Base-by-base conservation (phyloP, 1,284 basidiomycete species). In the Ceratobasidium sp. region DNA sequence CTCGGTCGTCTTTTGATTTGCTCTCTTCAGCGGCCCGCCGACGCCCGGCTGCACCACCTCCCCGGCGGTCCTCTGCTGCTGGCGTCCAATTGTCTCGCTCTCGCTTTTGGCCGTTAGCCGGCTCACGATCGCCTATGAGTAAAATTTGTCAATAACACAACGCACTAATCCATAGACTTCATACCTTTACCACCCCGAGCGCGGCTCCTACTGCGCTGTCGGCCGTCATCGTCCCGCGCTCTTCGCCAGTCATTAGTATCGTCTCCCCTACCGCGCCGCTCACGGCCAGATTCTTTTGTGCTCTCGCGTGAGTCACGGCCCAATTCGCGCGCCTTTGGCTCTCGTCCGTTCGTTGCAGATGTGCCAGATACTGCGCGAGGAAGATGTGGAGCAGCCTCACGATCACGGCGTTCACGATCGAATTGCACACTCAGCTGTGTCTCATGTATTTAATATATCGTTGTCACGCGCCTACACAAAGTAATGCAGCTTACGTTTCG, bases 21-120 rank as follows among this genome's bases (percentile, higher is more conserved):
- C 74, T 62, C 5, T 65, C 34, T 9, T 75, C 70, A 21, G 32
- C 53, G 28, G 53, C 73, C 86, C 85, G 72, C 87, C 88, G 73
- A 83, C 83, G 48, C 87, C 86, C 76, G 84, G 86, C 23, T 79
- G 81, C 65, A 89, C 89, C 36, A 90, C 89, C 45, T 67, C 79
- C 77, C 16, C 81, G 84, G 52, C 79, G 73, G 73, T 87, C 86
- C 74, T 85, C 84, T 58, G 92, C 91, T 88, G 87, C 59, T 30
- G 58, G 3, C 3, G 21, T 39, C 84, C 88, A 76, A 82, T 78
- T 78, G 55, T 82, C 81, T 75, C 79, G 79, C 28, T 73, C 76
- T 14, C 80, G 78, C 41, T 82, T 80, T 23, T 79, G 75, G 39
- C 80, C 81, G 48, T 79, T 78, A 46, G 76, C 76, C 21, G 77